These are phyloP conservation scores for Talaromyces sp. DNA, from an alignment of 2,329 filamentous ascomycete genomes.

Conservation along the genomic window DNA sequence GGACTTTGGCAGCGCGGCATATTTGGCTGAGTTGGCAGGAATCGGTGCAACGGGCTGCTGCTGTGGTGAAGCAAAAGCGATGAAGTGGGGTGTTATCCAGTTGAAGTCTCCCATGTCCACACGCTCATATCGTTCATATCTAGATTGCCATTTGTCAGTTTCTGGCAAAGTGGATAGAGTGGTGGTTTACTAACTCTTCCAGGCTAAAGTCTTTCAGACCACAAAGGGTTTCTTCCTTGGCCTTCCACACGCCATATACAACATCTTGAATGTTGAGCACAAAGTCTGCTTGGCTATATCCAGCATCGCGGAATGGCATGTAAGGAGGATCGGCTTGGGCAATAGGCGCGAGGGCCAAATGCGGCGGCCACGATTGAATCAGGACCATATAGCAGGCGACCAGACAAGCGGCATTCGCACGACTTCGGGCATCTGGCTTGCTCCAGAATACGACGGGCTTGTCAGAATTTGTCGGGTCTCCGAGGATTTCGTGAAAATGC, in stretches of 20 bases:
- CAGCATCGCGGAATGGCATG: conserved; percentile 98
- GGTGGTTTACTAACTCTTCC: conserved; percentile 61
- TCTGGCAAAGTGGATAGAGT: not conserved
- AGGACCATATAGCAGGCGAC: conserved; percentile 98
- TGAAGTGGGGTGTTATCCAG: conserved; percentile 92
- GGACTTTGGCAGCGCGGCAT: conserved; percentile 67
- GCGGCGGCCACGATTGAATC: conserved; percentile 95
- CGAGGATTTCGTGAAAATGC: conserved; percentile 90
- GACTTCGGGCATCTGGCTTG: conserved; percentile 82
- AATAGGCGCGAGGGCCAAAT: conserved; percentile 90
- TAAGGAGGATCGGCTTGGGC: conserved; percentile 93
- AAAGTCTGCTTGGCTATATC: conserved; percentile 97
- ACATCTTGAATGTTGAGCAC: conserved; percentile 93
- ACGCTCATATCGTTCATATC: conserved; percentile 87
- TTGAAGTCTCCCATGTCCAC: conserved; percentile 99
- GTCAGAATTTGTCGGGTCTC: conserved; percentile 83
- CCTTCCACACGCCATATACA: conserved; percentile 97
- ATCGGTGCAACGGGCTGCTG: conserved; percentile 70
- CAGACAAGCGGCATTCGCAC: conserved; percentile 83
- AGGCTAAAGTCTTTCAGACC: conserved; percentile 90
- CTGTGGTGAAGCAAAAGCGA: conserved; percentile 94
- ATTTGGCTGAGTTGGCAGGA: conserved; percentile 66
- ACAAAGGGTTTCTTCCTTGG: conserved; percentile 91
- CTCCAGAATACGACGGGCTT: conserved; percentile 95
- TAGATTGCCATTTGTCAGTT: conserved; percentile 19